phyloP scores from a whole-genome alignment of 2,329 filamentous ascomycete genomes.

The Talaromyces sp. region DNA sequence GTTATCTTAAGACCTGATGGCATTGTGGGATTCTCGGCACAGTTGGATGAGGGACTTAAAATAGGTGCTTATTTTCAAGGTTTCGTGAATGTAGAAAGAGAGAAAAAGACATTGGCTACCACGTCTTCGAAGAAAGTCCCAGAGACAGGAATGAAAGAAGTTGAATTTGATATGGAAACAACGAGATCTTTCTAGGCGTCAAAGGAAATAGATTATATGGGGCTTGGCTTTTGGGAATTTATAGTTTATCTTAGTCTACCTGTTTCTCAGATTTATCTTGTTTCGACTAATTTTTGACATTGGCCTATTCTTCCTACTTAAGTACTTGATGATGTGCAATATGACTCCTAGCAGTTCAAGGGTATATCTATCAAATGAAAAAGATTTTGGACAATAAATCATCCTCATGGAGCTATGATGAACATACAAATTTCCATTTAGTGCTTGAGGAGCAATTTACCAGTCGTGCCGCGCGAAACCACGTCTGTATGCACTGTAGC shows the following conservation, averaged over 20 bases:
- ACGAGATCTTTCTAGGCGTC: background rate
- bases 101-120: background rate
- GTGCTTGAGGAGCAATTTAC: conserved; percentile 1
- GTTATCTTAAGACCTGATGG: background rate
- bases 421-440: background rate
- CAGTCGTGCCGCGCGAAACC: background rate
- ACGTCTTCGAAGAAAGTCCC: background rate
- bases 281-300: background rate
- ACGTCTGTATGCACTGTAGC: background rate
- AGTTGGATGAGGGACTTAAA: background rate
- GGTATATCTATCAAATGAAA: background rate
- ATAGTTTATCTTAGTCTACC: background rate
- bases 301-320: background rate
- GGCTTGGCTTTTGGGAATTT: background rate
- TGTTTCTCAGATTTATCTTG: background rate
- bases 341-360: background rate
- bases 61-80: background rate
- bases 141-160: background rate
- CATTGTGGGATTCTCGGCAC: background rate
- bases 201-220: background rate
- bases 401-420: background rate
- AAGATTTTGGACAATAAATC: background rate
- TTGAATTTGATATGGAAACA: background rate
- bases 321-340: background rate
- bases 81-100: background rate